Evolutionary conservation across 129 eudicot species (phyloP).

Genomic region (Artemisia tridentata): DNA sequence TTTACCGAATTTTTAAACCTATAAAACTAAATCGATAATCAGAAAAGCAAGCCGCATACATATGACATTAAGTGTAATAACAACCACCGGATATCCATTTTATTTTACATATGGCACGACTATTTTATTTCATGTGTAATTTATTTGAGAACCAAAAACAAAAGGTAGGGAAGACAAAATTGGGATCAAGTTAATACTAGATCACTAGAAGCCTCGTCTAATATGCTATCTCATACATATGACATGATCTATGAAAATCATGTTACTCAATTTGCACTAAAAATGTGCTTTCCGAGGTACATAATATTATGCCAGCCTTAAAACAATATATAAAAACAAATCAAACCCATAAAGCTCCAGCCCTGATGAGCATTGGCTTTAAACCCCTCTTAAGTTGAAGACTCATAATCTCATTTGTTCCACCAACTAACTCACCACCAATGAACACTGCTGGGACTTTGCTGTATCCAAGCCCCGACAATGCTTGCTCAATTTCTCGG

Average conservation of each 20-base stretch:
- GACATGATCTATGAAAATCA: background rate
- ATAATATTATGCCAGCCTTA: background rate
- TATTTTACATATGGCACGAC: too few species aligned
- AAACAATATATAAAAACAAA: background rate
- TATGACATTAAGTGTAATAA: too few species aligned
- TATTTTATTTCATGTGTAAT: too few species aligned
- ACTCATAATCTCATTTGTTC: conserved; percentile 65
- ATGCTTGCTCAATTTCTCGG: conserved; percentile 57
- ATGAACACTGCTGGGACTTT: conserved; percentile 65
- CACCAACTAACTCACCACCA: conserved; percentile 71
- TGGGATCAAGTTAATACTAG: too few species aligned
- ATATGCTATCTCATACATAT: too few species aligned
- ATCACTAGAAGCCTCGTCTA: too few species aligned
- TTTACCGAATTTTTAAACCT: too few species aligned
- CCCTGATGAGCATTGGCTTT: conserved; percentile 56
- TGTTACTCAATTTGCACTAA: background rate
- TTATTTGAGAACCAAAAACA: too few species aligned
- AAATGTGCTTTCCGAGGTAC: background rate
- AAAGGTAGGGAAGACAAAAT: too few species aligned
- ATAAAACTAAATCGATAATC: too few species aligned
- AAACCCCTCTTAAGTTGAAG: conserved; percentile 58
- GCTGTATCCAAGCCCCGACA: conserved; percentile 44
- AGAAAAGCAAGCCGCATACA: too few species aligned
- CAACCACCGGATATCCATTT: too few species aligned
- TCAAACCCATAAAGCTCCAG: conserved; percentile 73